Base-by-base conservation (phyloP, 495 filamentous ascomycete species). In the Melanomma pulvis-pyrius region DNA sequence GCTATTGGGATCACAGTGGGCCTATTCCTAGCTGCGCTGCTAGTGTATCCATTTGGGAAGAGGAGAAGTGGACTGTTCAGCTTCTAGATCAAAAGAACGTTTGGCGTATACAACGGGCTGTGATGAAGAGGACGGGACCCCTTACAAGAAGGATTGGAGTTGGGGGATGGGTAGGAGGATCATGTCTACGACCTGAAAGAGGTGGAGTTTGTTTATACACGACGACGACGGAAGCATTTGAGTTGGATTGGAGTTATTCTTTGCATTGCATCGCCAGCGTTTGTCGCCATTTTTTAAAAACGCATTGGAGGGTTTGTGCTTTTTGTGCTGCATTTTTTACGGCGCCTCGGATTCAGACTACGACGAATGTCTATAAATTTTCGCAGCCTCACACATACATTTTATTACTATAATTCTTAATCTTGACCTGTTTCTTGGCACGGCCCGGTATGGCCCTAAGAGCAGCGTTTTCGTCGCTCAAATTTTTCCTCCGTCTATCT, bases 1-100 rank as follows among this genome's bases (percentile, higher is more conserved):
- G 93, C 93, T 5, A 93, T 96, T 73, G 93, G 91, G 25, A 96
- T 96, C 65, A 93, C 92, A 1, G 92, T 97, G 1, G 93, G 93
- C 8, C 76, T 98, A 32, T 97, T 96, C 72, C 78, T 96, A 52
- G 91, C 91, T 56, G 91, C 91, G 2, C 73, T 97, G 65, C 80
- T 96, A 25, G 87, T 97, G 3, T 98, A 98, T 82, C 93, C 93
- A 0, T 80, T 96, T 65, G 92, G 93, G 12, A 97, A 97, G 80
- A 89, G 88, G 74, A 86, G 92, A 64, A 93, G 90, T 74, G 93
- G 92, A 8, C 77, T 97, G 55, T 96, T 96, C 71, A 92, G 88
- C 71, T 96, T 97, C 74, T 97, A 52, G 59, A 19, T 17, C 26
- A 24, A 24, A 44, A 15, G 8, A 17, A 15, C 17, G 8, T 17